These are phyloP conservation scores for Rhinocladiella similis DNA, from an alignment of 2,329 filamentous ascomycete genomes.

Conservation along the genomic window DNA sequence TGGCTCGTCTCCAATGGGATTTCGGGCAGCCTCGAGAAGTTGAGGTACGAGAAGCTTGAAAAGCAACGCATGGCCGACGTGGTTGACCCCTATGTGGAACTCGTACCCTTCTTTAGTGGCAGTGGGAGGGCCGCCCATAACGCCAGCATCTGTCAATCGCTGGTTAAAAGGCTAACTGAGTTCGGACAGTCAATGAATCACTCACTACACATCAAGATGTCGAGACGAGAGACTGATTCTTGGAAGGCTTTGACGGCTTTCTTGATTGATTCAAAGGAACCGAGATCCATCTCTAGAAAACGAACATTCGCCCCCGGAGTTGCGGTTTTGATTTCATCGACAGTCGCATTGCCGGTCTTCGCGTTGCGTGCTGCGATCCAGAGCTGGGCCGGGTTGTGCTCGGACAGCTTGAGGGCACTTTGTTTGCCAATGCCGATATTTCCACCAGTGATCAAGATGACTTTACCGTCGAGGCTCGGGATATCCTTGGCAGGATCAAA, in stretches of 20 bases:
- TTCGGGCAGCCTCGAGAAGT: conserved; percentile 29
- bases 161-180: too few species aligned
- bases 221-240: not conserved
- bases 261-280: conserved; percentile 46
- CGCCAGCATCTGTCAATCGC: conserved; percentile 38
- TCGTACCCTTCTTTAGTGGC: conserved; percentile 52
- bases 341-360: conserved; percentile 35
- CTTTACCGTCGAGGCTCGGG: conserved; percentile 42
- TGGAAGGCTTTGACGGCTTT: conserved; percentile 37
- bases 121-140: conserved; percentile 42
- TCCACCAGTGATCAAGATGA: conserved; percentile 47
- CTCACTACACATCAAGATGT: conserved; percentile 34
- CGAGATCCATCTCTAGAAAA: conserved; percentile 49
- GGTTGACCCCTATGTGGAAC: conserved; percentile 51
- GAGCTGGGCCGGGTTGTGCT: conserved; percentile 46
- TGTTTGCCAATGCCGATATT: conserved; percentile 51
- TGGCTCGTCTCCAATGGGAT: conserved; percentile 15
- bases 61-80: conserved; percentile 51
- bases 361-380: conserved; percentile 46
- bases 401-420: conserved; percentile 45
- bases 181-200: conserved; percentile 40
- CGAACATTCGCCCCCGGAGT: conserved; percentile 29
- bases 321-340: conserved; percentile 38
- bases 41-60: conserved; percentile 39
- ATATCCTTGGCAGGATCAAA: conserved; percentile 31